Percentiles rank a stretch among this genome's conserved stretches.
Conservation (phyloP, 176 grass and related monocot species). For the bread wheat (Triticum aestivum) region DNA sequence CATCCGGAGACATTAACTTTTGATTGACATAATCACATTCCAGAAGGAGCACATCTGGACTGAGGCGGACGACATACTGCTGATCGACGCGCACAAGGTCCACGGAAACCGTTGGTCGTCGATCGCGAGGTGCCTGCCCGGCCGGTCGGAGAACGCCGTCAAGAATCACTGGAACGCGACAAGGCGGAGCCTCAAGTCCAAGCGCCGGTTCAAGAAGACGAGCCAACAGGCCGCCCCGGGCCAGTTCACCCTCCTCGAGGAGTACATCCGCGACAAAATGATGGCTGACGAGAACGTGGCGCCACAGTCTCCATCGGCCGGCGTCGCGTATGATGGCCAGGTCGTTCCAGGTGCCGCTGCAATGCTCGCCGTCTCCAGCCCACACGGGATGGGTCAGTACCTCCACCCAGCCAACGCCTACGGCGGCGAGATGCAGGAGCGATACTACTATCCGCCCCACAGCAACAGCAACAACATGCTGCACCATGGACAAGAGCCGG, state of each 20-base stretch:
- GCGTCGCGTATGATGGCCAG: neutral
- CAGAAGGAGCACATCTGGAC: slow-evolving; percentile 70
- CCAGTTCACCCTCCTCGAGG: slow-evolving; percentile 42
- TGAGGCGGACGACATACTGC: slow-evolving; percentile 51
- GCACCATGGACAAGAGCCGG: neutral
- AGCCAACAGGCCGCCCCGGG: slow-evolving; percentile 13
- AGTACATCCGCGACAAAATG: slow-evolving; percentile 57
- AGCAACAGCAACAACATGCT: neutral
- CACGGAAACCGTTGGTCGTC: slow-evolving; percentile 62
- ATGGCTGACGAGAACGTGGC: neutral
- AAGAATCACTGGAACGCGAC: slow-evolving; percentile 97
- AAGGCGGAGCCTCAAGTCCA: slow-evolving; percentile 49
- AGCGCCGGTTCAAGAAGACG: slow-evolving; percentile 42
- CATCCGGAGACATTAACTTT: no score
- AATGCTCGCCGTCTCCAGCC: no score
- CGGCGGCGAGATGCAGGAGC: neutral
- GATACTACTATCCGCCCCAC: no score
- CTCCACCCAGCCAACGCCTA: neutral
- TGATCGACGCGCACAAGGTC: slow-evolving; percentile 48
- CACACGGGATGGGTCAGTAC: neutral
- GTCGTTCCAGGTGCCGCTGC: neutral
- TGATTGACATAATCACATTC: slow-evolving; percentile 11
- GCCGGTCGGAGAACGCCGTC: slow-evolving; percentile 68
- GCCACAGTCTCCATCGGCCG: neutral
- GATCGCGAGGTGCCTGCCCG: slow-evolving; percentile 54